phyloP scores from a whole-genome alignment of 441 rosid species.

The Aquilaria agallochum region DNA sequence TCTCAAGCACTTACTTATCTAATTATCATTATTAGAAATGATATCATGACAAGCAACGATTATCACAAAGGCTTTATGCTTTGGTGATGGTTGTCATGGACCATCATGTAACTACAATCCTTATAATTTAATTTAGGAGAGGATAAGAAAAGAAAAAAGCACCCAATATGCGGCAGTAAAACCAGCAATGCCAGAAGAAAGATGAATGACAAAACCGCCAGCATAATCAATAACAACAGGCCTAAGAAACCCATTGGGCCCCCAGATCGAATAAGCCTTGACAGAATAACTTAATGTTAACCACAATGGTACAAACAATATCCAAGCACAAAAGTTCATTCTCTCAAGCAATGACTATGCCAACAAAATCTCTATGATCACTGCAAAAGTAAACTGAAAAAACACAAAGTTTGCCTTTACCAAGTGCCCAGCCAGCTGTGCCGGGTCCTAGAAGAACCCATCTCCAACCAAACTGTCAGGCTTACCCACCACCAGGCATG shows the following conservation, averaged over 20 bases:
- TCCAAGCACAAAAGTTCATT: conserved; percentile 72
- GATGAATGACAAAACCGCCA: conserved; percentile 64
- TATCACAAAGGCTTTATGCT: too few species aligned
- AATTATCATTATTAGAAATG: too few species aligned
- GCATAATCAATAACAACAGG: conserved; percentile 45
- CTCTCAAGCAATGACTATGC: conserved; percentile 63
- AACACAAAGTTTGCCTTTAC: conserved; percentile 41
- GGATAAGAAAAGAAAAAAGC: conserved; percentile 1
- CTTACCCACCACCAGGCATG: conserved; percentile 32
- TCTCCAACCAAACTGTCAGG: conserved; percentile 24
- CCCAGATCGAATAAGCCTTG: conserved; percentile 58
- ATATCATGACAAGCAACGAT: too few species aligned
- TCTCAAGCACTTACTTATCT: too few species aligned
- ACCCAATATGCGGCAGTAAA: conserved; percentile 76
- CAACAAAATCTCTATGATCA: conserved; percentile 47
- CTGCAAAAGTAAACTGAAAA: conserved; percentile 66
- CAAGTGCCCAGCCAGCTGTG: background rate
- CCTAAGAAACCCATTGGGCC: conserved; percentile 30
- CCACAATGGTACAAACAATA: conserved; percentile 66
- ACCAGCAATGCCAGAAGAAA: conserved; percentile 70
- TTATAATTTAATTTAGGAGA: too few species aligned
- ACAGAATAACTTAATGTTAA: conserved; percentile 41
- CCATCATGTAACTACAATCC: too few species aligned
- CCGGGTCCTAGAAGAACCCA: conserved; percentile 6
- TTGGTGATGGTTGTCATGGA: too few species aligned